A percentile compares a stretch with the other conserved stretches of the same genome.
These are phyloP conservation scores for Cubamyces lactineus DNA, from an alignment of 768 basidiomycete species.

Conservation along the genomic window DNA sequence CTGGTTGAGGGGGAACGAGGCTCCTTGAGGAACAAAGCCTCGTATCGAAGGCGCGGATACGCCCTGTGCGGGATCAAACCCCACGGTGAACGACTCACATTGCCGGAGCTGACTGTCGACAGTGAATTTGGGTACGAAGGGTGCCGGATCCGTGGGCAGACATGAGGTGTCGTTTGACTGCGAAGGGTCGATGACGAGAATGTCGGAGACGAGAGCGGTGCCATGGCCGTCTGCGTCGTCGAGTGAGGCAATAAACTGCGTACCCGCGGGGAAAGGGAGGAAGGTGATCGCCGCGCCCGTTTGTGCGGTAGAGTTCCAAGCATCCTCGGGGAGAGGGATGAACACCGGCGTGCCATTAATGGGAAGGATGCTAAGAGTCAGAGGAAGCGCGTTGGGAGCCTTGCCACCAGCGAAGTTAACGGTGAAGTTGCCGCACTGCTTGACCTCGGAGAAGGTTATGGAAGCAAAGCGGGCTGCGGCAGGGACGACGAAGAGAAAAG, in stretches of 20 bases:
- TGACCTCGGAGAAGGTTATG: slow-evolving; percentile 44
- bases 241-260: slow-evolving; percentile 58
- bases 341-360: slow-evolving; percentile 52
- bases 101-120: slow-evolving; percentile 43
- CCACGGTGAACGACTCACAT: slow-evolving; percentile 52
- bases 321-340: slow-evolving; percentile 47
- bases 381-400: slow-evolving; percentile 41
- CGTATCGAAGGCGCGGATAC: slow-evolving; percentile 44
- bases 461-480: slow-evolving; percentile 34
- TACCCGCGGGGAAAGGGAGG: slow-evolving; percentile 53
- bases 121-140: slow-evolving; percentile 35
- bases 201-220: slow-evolving; percentile 49
- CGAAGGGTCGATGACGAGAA: slow-evolving; percentile 49
- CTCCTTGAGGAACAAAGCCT: slow-evolving; percentile 36
- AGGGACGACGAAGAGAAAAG: slow-evolving; percentile 22
- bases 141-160: slow-evolving; percentile 29
- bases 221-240: slow-evolving; percentile 48
- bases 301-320: slow-evolving; percentile 40
- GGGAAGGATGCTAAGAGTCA: slow-evolving; percentile 55
- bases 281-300: slow-evolving; percentile 51
- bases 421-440: slow-evolving; percentile 56
- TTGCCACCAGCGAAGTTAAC: slow-evolving; percentile 49
- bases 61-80: slow-evolving; percentile 41
- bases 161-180: slow-evolving; percentile 43
- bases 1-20: slow-evolving; percentile 32